These are phyloP conservation scores for Yamadazyma oceani DNA, from an alignment of 1,139 yeast genomes.

Conservation along the genomic window DNA sequence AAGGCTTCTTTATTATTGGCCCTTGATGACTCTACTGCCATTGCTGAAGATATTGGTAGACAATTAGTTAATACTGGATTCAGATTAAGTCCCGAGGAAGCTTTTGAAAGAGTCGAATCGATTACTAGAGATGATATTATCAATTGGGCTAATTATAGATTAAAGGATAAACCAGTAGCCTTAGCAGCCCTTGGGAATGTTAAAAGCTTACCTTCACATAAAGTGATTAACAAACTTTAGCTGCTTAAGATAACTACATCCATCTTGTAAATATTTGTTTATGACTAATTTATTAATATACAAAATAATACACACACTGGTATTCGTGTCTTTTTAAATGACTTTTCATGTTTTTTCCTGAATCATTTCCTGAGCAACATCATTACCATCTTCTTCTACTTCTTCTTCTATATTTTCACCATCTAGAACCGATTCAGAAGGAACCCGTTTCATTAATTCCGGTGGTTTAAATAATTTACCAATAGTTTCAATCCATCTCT, in stretches of 20 bases:
- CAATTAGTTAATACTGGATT: conserved; percentile 94
- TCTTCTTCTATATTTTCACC: conserved; percentile 37
- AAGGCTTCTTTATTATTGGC: conserved; percentile 89
- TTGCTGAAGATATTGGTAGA: conserved; percentile 97
- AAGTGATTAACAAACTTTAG: conserved; percentile 46
- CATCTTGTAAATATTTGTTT: conserved; percentile 2
- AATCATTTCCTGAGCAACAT: conserved; percentile 49
- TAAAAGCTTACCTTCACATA: conserved; percentile 58
- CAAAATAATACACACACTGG: conserved; percentile 6
- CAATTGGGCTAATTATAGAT: conserved; percentile 83
- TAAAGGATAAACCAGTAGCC: conserved; percentile 79
- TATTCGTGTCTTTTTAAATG: too few relatives aligned
- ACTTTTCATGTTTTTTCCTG: conserved; percentile 20
- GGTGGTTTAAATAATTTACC: conserved; percentile 78
- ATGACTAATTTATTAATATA: conserved; percentile 1
- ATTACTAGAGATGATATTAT: conserved; percentile 80
- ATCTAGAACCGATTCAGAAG: conserved; percentile 55
- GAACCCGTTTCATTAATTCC: conserved; percentile 74
- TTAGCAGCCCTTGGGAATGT: conserved; percentile 89
- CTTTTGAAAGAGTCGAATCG: conserved; percentile 77
- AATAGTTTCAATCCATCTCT: conserved; percentile 84
- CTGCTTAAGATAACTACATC: conserved; percentile 14
- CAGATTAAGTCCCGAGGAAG: conserved; percentile 88
- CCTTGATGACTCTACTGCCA: conserved; percentile 91
- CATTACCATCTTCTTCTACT: conserved; percentile 43